Conservation (phyloP, 2,329 filamentous ascomycete genomes). For the Verticillium albo-atrum region DNA sequence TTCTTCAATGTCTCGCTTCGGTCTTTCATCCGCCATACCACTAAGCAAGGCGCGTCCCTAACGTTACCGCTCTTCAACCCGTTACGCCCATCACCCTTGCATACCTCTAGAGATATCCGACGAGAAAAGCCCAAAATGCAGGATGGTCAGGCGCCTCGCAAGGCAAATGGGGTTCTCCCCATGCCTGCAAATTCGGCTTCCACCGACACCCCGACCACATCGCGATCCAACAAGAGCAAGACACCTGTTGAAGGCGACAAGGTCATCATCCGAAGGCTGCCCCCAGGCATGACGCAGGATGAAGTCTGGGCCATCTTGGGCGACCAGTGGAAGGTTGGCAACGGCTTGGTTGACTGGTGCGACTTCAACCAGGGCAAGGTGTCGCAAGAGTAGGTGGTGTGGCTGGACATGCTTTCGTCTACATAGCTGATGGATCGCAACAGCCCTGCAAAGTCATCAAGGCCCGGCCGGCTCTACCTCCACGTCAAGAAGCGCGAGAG, state of each 20-base stretch:
- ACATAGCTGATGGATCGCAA: conserved; percentile 2
- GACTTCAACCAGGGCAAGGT: conserved; percentile 64
- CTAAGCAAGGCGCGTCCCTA: background rate
- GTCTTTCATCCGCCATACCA: background rate
- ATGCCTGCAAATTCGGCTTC: conserved; percentile 40
- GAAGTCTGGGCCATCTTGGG: conserved; percentile 74
- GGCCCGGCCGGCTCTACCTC: conserved; percentile 75
- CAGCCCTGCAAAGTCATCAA: conserved; percentile 80
- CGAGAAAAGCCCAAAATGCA: background rate
- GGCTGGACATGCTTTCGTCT: background rate
- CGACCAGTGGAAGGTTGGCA: conserved; percentile 75
- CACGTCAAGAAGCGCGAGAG: conserved; percentile 71
- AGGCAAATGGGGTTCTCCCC: conserved; percentile 49
- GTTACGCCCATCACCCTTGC: background rate
- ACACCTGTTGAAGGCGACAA: conserved; percentile 65
- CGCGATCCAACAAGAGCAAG: conserved; percentile 41
- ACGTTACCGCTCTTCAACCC: background rate
- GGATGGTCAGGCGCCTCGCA: conserved; percentile 13
- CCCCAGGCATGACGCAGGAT: conserved; percentile 74
- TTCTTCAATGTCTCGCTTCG: background rate
- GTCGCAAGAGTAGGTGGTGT: conserved; percentile 67
- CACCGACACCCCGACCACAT: conserved; percentile 23
- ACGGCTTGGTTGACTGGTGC: conserved; percentile 81
- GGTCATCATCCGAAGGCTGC: conserved; percentile 76
- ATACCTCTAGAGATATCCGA: background rate